Evolutionary conservation across 2,329 filamentous ascomycete species (phyloP).

Genomic region (Talaromyces atroroseus): DNA sequence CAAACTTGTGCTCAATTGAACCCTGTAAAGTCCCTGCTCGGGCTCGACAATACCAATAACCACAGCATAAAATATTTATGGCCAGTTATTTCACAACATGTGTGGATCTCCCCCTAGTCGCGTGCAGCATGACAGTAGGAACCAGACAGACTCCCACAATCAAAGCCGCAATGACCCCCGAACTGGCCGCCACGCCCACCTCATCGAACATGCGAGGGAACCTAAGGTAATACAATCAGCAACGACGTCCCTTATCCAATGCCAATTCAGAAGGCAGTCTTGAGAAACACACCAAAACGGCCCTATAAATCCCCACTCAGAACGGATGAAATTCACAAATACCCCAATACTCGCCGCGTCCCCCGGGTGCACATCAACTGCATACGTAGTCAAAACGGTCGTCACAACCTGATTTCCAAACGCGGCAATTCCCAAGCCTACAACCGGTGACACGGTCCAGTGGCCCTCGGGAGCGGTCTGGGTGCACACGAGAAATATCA

Average conservation of each 20-base stretch:
- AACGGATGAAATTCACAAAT: constrained; percentile 4
- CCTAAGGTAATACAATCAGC: constrained; percentile 17
- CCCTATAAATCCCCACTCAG: constrained; percentile 30
- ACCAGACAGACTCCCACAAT: constrained; percentile 26
- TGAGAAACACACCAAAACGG: constrained; percentile 28
- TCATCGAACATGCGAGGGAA: constrained; percentile 31
- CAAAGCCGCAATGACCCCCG: constrained; percentile 24
- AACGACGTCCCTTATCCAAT: neutral
- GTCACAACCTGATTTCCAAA: constrained; percentile 59
- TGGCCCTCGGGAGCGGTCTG: constrained; percentile 37
- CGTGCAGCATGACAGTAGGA: constrained; percentile 24
- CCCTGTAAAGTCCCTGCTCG: neutral
- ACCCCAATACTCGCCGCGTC: constrained; percentile 29
- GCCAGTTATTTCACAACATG: neutral
- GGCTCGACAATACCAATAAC: neutral
- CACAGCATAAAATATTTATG: neutral
- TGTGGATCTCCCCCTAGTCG: neutral
- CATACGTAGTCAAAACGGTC: constrained; percentile 53
- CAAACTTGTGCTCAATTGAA: neutral
- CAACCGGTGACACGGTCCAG: constrained; percentile 53
- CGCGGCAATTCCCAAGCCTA: constrained; percentile 50
- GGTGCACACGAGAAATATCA: constrained; percentile 54
- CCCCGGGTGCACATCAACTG: neutral
- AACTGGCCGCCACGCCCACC: constrained; percentile 26
- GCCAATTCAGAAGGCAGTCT: neutral